Percentiles rank a stretch among this genome's conserved stretches.
These are phyloP conservation scores for Metarhizium brunneum DNA, from an alignment of 2,329 filamentous ascomycete genomes.

Conservation along the genomic window DNA sequence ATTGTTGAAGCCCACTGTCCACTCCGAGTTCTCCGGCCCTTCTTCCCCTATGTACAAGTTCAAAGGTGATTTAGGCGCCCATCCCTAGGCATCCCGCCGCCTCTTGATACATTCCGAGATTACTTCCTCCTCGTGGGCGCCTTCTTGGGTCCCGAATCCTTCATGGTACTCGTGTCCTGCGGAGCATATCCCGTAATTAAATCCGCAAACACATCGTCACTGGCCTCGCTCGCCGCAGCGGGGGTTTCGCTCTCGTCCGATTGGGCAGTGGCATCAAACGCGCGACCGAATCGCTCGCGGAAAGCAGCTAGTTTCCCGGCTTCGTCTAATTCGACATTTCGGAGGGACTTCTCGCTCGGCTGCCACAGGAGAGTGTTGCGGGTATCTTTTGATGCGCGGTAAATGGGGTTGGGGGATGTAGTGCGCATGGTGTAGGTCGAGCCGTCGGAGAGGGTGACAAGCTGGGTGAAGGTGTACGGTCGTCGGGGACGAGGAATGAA, in stretches of 20 bases:
- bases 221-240: conserved; percentile 14
- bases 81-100: background rate
- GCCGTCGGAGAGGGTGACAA: conserved; percentile 87
- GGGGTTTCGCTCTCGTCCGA: conserved; percentile 20
- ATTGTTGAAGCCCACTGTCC: background rate
- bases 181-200: conserved; percentile 41
- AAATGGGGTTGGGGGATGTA: conserved; percentile 56
- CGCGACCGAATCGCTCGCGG: conserved; percentile 70
- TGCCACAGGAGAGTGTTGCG: conserved; percentile 90
- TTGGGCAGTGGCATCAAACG: conserved; percentile 58
- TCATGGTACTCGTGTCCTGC: conserved; percentile 25
- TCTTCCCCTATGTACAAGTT: background rate
- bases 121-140: conserved; percentile 39
- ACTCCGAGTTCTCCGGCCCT: background rate
- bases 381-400: conserved; percentile 65
- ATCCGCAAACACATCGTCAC: conserved; percentile 31
- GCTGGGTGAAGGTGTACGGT: conserved; percentile 95
- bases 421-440: conserved; percentile 74
- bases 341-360: conserved; percentile 67
- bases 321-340: conserved; percentile 91
- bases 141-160: conserved; percentile 30
- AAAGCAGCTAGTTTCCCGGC: conserved; percentile 84
- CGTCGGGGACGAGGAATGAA: conserved; percentile 81
- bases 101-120: background rate
- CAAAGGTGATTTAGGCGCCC: background rate